phyloP scores from a whole-genome alignment of 2,329 filamentous ascomycete genomes.

The Botrytis galanthina region DNA sequence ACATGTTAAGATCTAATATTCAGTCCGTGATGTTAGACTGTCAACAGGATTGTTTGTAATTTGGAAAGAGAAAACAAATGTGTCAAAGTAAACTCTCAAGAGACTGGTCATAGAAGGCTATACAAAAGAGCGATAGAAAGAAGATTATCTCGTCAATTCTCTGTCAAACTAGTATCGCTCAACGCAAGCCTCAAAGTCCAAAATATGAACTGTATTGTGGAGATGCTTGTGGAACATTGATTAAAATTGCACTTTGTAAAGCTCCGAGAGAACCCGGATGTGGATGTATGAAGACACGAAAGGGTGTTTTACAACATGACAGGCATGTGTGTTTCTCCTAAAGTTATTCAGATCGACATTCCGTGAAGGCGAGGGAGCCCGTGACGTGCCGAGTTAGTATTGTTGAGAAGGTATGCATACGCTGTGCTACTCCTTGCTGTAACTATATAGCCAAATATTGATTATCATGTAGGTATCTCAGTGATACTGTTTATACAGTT shows the following conservation, averaged over 20 bases:
- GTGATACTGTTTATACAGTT: neutral
- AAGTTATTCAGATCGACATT: neutral
- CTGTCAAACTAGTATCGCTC: neutral
- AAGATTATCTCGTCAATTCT: neutral
- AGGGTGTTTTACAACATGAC: neutral
- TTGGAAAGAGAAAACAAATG: neutral
- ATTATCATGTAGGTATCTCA: neutral
- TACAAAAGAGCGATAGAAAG: conserved; percentile 1
- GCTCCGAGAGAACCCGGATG: neutral
- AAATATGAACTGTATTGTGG: neutral
- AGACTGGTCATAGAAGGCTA: neutral
- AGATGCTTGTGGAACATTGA: neutral
- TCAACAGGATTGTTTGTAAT: neutral
- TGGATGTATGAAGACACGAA: neutral
- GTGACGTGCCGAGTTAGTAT: neutral
- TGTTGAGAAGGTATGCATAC: neutral
- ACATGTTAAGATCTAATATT: conserved; percentile 1
- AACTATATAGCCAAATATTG: neutral
- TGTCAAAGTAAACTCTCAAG: conserved; percentile 7
- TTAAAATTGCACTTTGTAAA: neutral
- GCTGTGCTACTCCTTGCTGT: neutral
- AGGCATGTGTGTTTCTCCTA: neutral
- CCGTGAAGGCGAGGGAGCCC: neutral
- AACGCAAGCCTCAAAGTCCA: neutral
- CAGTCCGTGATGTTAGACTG: neutral